These are phyloP conservation scores for Penicillium sp. DNA, from an alignment of 2,329 filamentous ascomycete genomes.

Conservation along the genomic window DNA sequence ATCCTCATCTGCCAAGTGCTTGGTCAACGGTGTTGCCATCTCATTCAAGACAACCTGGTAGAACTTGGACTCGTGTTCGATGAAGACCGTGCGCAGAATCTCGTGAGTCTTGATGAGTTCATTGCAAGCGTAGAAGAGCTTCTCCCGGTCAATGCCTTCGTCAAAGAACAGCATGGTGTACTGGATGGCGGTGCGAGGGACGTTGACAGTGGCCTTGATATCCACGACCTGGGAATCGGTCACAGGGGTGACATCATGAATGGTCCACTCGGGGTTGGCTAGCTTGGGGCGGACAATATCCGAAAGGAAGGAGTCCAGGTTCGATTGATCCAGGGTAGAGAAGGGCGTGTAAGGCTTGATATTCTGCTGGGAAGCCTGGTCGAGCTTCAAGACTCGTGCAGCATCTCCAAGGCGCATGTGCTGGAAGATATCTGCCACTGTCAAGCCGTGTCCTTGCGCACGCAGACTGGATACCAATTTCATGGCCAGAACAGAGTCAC, in stretches of 20 bases:
- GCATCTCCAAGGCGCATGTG: slow-evolving; percentile 52
- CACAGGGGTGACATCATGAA: slow-evolving; percentile 59
- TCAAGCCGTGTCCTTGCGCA: slow-evolving; percentile 43
- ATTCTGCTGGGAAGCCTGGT: slow-evolving; percentile 26
- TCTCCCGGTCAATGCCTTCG: slow-evolving; percentile 46
- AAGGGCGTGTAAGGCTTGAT: slow-evolving; percentile 48
- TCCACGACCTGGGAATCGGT: slow-evolving; percentile 62
- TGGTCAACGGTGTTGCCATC: slow-evolving; percentile 47
- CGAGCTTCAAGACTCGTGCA: slow-evolving; percentile 50
- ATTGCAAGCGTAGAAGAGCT: slow-evolving; percentile 42
- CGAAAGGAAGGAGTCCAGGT: slow-evolving; percentile 46
- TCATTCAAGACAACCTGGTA: slow-evolving; percentile 58
- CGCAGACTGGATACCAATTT: slow-evolving; percentile 51
- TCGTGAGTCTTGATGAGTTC: slow-evolving; percentile 60
- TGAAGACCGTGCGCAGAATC: slow-evolving; percentile 65
- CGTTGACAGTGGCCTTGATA: slow-evolving; percentile 57
- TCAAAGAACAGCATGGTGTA: slow-evolving; percentile 65
- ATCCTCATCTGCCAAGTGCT: slow-evolving; percentile 50
- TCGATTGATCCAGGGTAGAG: slow-evolving; percentile 45
- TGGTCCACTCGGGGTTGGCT: slow-evolving; percentile 47
- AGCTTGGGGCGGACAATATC: slow-evolving; percentile 52
- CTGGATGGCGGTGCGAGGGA: slow-evolving; percentile 62
- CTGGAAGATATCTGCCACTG: slow-evolving; percentile 54
- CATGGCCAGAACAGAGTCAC: slow-evolving; percentile 64
- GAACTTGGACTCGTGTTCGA: slow-evolving; percentile 50